Percentiles rank a stretch among this genome's conserved stretches.
Conservation (phyloP, 176 grass and related monocot genomes). For the Aechmea fasciata region DNA sequence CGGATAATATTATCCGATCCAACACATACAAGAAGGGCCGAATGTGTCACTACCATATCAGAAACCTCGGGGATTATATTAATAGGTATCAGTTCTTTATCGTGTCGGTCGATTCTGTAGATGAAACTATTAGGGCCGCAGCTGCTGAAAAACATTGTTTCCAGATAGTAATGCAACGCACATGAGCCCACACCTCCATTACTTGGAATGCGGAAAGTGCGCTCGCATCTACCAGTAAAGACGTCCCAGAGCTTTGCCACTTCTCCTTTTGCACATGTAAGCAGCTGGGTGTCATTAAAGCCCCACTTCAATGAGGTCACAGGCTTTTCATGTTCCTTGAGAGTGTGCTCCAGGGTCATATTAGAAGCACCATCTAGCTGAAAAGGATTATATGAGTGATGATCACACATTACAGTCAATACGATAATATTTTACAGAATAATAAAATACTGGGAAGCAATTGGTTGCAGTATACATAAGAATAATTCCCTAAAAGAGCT, state of each 20-base stretch:
- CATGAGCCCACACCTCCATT: slow-evolving; percentile 12
- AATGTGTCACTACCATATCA: slow-evolving; percentile 19
- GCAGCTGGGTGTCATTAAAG: slow-evolving; percentile 13
- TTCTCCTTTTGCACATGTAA: slow-evolving; percentile 19
- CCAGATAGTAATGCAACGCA: slow-evolving; percentile 10
- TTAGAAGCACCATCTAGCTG: slow-evolving; percentile 12
- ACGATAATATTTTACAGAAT: neutral
- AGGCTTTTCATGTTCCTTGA: slow-evolving; percentile 15
- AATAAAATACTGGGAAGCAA: neutral
- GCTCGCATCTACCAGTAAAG: slow-evolving; percentile 10
- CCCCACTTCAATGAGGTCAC: slow-evolving; percentile 17
- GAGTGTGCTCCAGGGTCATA: neutral
- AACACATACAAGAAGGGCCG: neutral
- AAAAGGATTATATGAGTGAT: neutral
- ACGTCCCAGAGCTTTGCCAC: slow-evolving; percentile 18
- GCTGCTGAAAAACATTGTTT: slow-evolving; percentile 16
- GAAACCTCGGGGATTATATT: slow-evolving; percentile 6
- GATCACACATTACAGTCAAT: neutral
- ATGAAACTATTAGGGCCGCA: slow-evolving; percentile 11
- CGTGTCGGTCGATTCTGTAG: slow-evolving; percentile 7
- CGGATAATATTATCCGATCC: slow-evolving; percentile 10
- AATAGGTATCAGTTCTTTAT: slow-evolving; percentile 2
- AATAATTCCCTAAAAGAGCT: too few species aligned
- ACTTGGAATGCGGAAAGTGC: neutral
- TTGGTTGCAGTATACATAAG: too few species aligned